A percentile compares a stretch with the other conserved stretches of the same genome.
Evolutionary conservation across 331 rosid species (phyloP).

Genomic region (Quercus tomentella): DNA sequence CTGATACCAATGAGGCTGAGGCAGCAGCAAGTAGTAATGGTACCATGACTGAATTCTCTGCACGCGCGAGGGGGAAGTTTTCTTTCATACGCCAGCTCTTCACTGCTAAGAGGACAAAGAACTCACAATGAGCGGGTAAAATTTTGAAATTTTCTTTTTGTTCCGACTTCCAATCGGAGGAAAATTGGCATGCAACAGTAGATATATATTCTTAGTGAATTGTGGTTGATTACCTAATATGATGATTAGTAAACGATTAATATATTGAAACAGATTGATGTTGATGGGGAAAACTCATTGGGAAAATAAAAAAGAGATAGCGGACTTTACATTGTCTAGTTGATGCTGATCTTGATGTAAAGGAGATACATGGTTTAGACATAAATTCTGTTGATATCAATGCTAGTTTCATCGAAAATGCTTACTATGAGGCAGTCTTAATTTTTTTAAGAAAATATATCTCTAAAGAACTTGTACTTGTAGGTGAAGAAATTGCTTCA

Average conservation of each 20-base stretch:
- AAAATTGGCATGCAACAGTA: constrained; percentile 19
- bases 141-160: constrained; percentile 27
- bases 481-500: no score
- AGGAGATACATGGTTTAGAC: constrained; percentile 20
- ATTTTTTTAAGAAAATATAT: fast-evolving
- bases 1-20: constrained; percentile 44
- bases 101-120: constrained; percentile 77
- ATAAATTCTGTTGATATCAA: constrained; percentile 14
- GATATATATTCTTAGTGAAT: constrained; percentile 24
- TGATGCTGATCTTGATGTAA: constrained; percentile 36
- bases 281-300: constrained; percentile 31
- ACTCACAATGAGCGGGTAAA: constrained; percentile 49
- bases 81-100: constrained; percentile 85
- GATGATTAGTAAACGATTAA: constrained; percentile 24
- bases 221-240: constrained; percentile 30
- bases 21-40: constrained; percentile 58
- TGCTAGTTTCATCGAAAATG: neutral
- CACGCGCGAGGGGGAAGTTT: constrained; percentile 76
- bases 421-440: neutral
- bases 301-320: constrained; percentile 28
- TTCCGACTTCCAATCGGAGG: constrained; percentile 1
- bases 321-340: constrained; percentile 24
- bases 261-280: constrained; percentile 28
- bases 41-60: constrained; percentile 61
- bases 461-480: neutral